phyloP scores from a whole-genome alignment of 495 filamentous ascomycete genomes.

The Xylaria telfairii region DNA sequence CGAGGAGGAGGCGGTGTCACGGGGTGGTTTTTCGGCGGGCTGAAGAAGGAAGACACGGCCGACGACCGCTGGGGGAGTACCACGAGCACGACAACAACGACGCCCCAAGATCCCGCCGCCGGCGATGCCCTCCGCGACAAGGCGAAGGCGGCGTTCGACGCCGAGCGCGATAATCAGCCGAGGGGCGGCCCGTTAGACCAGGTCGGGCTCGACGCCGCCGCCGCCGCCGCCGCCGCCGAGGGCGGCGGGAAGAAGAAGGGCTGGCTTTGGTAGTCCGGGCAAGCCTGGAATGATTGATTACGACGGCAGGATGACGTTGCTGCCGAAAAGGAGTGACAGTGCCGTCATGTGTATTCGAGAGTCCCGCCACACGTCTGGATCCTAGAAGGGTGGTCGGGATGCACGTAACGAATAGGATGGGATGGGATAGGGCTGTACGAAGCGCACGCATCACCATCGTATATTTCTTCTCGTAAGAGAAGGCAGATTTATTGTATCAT shows the following conservation, averaged over 20 bases:
- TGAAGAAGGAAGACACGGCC: conserved; percentile 64
- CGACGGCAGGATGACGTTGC: neutral
- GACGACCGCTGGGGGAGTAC: conserved; percentile 39
- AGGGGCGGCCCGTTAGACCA: conserved; percentile 56
- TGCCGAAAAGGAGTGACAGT: neutral
- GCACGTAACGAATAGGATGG: neutral
- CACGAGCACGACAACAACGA: neutral
- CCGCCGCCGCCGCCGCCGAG: conserved; percentile 8
- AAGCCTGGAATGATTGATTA: neutral
- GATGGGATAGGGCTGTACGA: neutral
- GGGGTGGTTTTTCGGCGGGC: conserved; percentile 48
- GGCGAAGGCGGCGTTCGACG: conserved; percentile 54
- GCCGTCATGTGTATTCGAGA: neutral
- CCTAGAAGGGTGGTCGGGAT: neutral
- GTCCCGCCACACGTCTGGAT: neutral
- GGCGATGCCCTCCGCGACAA: conserved; percentile 37
- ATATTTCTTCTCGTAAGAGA: conserved; percentile 1
- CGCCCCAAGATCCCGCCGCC: conserved; percentile 4
- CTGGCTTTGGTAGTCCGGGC: conserved; percentile 37
- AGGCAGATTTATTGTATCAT: conserved; percentile 10
- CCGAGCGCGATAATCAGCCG: conserved; percentile 56
- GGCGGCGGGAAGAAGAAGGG: conserved; percentile 37
- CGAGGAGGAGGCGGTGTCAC: conserved; percentile 48
- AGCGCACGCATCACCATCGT: neutral
- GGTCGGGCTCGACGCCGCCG: conserved; percentile 45